Conservation (phyloP, 495 filamentous ascomycete genomes). For the Viridothelium virens region DNA sequence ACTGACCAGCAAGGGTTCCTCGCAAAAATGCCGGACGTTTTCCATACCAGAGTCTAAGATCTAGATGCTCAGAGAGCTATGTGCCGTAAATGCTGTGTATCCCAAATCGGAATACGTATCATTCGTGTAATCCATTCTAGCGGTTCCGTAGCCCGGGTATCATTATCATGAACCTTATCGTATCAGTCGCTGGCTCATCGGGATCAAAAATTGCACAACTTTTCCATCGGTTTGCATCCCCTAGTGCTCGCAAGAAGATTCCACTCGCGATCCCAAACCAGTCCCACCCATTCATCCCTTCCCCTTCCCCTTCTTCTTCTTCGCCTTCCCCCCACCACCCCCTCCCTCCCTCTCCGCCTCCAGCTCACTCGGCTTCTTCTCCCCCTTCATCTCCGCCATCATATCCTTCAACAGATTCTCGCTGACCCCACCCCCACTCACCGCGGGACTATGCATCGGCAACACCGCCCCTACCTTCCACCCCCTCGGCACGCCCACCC, state of each 20-base stretch:
- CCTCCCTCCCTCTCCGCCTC: conserved; percentile 37
- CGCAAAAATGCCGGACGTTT: no score
- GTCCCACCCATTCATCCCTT: conserved; percentile 11
- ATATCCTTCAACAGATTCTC: conserved; percentile 97
- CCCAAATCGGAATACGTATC: no score
- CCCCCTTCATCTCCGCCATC: conserved; percentile 82
- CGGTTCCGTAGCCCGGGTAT: no score
- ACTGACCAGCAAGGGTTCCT: no score
- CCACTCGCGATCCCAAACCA: background rate
- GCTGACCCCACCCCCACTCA: conserved; percentile 89
- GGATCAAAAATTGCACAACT: no score
- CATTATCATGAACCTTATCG: no score
- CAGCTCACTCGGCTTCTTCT: conserved; percentile 43
- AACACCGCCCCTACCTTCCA: conserved; percentile 85
- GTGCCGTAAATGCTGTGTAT: no score
- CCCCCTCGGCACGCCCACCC: conserved; percentile 72
- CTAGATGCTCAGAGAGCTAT: no score
- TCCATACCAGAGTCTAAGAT: no score
- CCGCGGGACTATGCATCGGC: conserved; percentile 76
- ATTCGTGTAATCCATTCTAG: no score
- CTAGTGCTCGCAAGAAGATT: background rate
- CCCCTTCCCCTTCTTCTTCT: conserved; percentile 43
- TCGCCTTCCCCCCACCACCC: conserved; percentile 37
- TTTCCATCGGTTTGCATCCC: background rate
- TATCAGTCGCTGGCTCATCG: no score